Base-by-base conservation (phyloP, 1,139 yeast species). In the Kodamaea alishanica region DNA sequence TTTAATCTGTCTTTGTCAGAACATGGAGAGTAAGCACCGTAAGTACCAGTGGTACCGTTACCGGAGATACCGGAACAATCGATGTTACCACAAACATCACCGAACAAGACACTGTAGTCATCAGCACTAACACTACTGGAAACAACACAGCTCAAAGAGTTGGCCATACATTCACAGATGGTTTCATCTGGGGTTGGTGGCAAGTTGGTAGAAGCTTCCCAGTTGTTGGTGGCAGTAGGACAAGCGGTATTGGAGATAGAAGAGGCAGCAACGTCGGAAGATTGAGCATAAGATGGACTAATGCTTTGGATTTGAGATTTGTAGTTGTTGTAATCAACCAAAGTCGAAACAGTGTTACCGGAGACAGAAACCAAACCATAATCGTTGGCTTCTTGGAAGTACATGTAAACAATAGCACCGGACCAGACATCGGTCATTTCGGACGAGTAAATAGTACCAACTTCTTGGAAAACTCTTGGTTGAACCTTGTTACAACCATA, bases 361-460 rank as follows among this genome's bases (percentile, higher is more conserved):
- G 65, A 67, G 40, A 84, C 64, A 23, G 72, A 62, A 11, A 84
- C 92, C 50, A 85, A 67, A 27, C 95, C 95, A 52, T 83, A 85
- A 57, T 80, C 63, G 55, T 81, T 48, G 23, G 70, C 70, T 56
- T 84, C 92, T 51, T 83, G 75, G 31, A 84, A 73, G 63, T 75
- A 85, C 67, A 85, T 89, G 63, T 84, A 85, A 6, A 84, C 84
- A 42, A 85, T 69, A 22, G 94, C 95, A 51, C 95, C 95, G 32
- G 60, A 55, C 61, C 61, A 58, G 26, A 52, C 50, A 38, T 44
- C 45, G 28, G 55, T 50, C 55, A 52, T 83, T 37, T 80, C 68
- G 40, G 68, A 60, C 32, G 81, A 69, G 64, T 70, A 83, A 22
- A 83, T 56, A 32, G 85, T 75, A 28, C 68, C 77, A 37, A 85